These are phyloP conservation scores for Ganoderma sp. DNA, from an alignment of 1,284 basidiomycete genomes.

Conservation along the genomic window DNA sequence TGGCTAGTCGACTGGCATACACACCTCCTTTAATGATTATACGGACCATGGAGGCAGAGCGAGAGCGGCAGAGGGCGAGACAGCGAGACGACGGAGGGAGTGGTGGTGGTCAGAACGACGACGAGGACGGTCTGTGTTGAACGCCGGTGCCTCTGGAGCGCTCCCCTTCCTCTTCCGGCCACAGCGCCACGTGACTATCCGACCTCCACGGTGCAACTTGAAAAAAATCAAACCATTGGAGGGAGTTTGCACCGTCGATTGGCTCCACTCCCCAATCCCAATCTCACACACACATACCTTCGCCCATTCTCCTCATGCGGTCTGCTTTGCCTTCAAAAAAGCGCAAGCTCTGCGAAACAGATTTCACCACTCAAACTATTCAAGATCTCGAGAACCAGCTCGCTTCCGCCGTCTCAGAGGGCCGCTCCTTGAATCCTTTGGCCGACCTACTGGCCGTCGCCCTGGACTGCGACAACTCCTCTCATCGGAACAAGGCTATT, in stretches of 20 bases:
- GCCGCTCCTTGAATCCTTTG: conserved; percentile 78
- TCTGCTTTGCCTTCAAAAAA: conserved; percentile 64
- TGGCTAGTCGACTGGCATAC: conserved; percentile 33
- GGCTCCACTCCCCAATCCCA: not conserved
- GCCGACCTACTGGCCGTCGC: conserved; percentile 75
- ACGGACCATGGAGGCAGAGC: conserved; percentile 65
- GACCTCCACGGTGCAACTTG: conserved; percentile 10
- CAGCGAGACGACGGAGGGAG: not conserved
- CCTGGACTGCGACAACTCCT: conserved; percentile 49
- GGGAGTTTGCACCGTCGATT: not conserved
- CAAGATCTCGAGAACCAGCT: conserved; percentile 59
- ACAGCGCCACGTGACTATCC: not conserved
- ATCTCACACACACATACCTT: too few species aligned
- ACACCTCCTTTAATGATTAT: conserved; percentile 94
- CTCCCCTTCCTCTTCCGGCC: not conserved
- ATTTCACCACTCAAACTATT: conserved; percentile 41
- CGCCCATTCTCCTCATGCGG: conserved; percentile 22
- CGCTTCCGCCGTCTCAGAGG: conserved; percentile 53
- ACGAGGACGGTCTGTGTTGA: conserved; percentile 9
- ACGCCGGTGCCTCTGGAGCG: not conserved
- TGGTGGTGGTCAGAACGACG: conserved; percentile 24
- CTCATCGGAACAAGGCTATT: conserved; percentile 73
- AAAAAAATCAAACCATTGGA: not conserved
- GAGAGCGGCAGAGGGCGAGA: not conserved
- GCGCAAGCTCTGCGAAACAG: conserved; percentile 48